Conservation (phyloP, 208 protist species). For the Angomonas desouzai region DNA sequence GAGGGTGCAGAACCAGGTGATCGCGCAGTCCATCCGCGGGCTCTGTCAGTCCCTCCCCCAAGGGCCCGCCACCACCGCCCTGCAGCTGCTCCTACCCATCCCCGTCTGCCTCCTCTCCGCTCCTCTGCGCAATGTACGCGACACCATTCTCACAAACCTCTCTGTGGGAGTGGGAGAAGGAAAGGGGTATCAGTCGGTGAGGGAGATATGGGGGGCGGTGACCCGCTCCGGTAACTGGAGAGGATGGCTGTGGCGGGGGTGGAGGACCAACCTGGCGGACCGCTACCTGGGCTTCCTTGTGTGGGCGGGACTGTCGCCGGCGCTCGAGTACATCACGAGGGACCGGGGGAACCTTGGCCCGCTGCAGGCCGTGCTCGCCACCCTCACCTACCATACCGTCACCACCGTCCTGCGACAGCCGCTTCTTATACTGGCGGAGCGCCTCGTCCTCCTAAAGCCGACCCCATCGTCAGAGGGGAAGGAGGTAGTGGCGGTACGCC, state of each 20-base stretch:
- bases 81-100: not conserved
- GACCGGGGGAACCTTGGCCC: not conserved
- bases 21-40: not conserved
- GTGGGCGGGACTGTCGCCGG: not conserved
- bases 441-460: not conserved
- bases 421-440: not conserved
- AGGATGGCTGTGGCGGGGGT: not conserved
- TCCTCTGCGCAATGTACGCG: not conserved
- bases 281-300: not conserved
- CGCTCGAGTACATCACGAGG: not conserved
- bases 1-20: not conserved
- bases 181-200: not conserved
- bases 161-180: not conserved
- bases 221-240: not conserved
- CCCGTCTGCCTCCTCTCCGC: not conserved
- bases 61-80: no score
- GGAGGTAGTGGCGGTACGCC: not conserved
- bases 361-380: not conserved
- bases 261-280: not conserved
- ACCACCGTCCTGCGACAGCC: not conserved
- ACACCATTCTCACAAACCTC: not conserved
- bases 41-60: no score
- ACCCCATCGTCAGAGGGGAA: not conserved
- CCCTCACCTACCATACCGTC: not conserved
- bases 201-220: not conserved